Evolutionary conservation across 345 rosid genomes (phyloP), one percentile per base, ranked within the genome.

Genomic region (Laguncularia racemosa): DNA sequence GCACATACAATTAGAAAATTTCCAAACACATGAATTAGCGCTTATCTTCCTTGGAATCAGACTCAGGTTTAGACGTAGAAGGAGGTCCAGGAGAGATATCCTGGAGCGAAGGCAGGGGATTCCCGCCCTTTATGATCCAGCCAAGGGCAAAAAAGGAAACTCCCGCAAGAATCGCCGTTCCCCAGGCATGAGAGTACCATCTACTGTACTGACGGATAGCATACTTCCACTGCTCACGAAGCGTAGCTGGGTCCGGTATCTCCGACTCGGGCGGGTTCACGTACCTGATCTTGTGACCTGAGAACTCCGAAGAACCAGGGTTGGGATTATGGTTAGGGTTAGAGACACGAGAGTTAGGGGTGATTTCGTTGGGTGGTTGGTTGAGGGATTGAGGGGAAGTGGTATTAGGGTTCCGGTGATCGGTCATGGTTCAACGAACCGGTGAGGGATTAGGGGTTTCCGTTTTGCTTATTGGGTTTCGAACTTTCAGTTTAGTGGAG

Each of bases 111-210:
- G 96, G 88, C 33, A 92, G 73, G 58, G 98, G 98, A 71, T 91
- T 92, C 19, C 76, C 74, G 55, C 95, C 98, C 58, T 92, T 92
- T 52, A 92, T 74, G 73, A 83, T 44, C 95, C 93, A 92, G 14
- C 96, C 93, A 1, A 92, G 81, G 16, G 93, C 95, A 23, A 80
- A 92, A 73, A 92, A 92, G 5, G 96, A 71, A 6, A 82, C 64
- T 0, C 91, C 95, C 5, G 95, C 97, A 44, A 92, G 78, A 65
- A 92, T 89, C 20, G 91, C 95, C 6, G 95, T 76, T 2, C 97
- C 96, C 98, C 97, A 86, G 6, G 95, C 97, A 53, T 84, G 93
- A 17, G 91, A 78, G 67, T 89, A 84, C 95, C 95, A 84, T 59
- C 53, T 70, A 49, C 91, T 83, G 64, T 84, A 92, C 79, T 89